Percentiles rank a stretch among this genome's conserved stretches.
Conservation (phyloP, 768 basidiomycete genomes). For the Mycena metata region DNA sequence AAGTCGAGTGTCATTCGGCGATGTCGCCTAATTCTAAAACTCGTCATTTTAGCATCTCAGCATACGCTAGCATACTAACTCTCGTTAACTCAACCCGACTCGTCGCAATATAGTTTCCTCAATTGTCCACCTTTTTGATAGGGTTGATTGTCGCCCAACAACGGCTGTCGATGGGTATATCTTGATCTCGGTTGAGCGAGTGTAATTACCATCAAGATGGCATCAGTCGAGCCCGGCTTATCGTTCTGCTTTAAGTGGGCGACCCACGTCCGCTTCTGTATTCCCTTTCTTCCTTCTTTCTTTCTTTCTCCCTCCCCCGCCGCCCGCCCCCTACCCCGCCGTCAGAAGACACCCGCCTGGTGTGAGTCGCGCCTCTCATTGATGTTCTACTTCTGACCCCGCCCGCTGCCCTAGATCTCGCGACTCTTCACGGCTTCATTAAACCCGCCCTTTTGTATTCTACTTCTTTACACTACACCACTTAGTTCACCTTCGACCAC, state of each 20-base stretch:
- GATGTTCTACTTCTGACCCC: slow-evolving; percentile 5
- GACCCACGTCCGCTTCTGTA: slow-evolving; percentile 1
- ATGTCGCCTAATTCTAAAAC: background rate
- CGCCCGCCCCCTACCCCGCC: slow-evolving; percentile 30
- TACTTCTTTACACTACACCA: slow-evolving; percentile 35
- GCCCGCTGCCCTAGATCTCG: slow-evolving; percentile 28
- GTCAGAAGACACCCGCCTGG: slow-evolving; percentile 37
- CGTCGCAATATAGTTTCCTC: too few species aligned
- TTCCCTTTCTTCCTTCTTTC: slow-evolving; percentile 30
- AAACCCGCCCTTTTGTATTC: slow-evolving; percentile 35
- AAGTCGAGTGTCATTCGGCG: too few species aligned
- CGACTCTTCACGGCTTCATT: slow-evolving; percentile 40
- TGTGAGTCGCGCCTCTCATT: slow-evolving; percentile 16
- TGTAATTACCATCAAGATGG: slow-evolving; percentile 27
- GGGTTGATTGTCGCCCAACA: slow-evolving; percentile 35
- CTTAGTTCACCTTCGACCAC: slow-evolving; percentile 14
- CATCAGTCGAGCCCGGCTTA: slow-evolving; percentile 35
- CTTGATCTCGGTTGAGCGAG: slow-evolving; percentile 16
- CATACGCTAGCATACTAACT: too few species aligned
- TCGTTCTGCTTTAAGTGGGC: slow-evolving; percentile 31
- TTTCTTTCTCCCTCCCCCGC: slow-evolving; percentile 21
- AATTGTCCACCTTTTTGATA: slow-evolving; percentile 14
- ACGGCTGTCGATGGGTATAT: slow-evolving; percentile 20
- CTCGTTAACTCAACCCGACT: too few species aligned
- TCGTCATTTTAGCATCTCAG: background rate